phyloP scores from a whole-genome alignment of 306 rosid genomes.

The Vigna mungo region DNA sequence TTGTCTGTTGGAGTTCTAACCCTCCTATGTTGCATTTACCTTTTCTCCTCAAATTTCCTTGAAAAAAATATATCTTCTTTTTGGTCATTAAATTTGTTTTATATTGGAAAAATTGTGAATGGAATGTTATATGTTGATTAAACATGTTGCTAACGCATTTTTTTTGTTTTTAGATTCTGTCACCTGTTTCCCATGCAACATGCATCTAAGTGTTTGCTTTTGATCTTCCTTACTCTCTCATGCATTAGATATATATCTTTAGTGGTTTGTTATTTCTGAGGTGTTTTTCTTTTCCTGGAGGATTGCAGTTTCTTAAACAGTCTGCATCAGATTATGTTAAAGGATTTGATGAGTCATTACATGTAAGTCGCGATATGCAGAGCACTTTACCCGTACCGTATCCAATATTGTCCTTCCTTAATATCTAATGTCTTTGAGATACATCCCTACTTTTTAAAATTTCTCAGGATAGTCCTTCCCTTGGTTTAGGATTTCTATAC shows the following conservation, averaged over 20 bases:
- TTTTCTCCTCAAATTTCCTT: neutral
- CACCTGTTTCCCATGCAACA: slow-evolving; percentile 33
- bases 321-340: slow-evolving; percentile 78
- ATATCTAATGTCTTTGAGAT: slow-evolving; percentile 33
- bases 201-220: slow-evolving; percentile 33
- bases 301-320: slow-evolving; percentile 84
- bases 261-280: slow-evolving; percentile 47
- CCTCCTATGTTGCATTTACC: too few species aligned
- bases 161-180: neutral
- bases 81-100: slow-evolving; percentile 20
- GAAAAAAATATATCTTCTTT: slow-evolving; percentile 8
- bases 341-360: slow-evolving; percentile 73
- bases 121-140: slow-evolving; percentile 4
- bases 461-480: slow-evolving; percentile 17
- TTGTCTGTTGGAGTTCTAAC: too few species aligned
- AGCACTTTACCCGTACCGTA: slow-evolving; percentile 9
- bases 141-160: slow-evolving; percentile 19
- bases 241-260: slow-evolving; percentile 29
- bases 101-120: slow-evolving; percentile 8
- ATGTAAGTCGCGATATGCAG: slow-evolving; percentile 64
- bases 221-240: slow-evolving; percentile 33
- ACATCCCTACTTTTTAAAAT: slow-evolving; percentile 27
- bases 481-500: slow-evolving; percentile 26
- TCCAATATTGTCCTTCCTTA: slow-evolving; percentile 12
- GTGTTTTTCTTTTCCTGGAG: slow-evolving; percentile 40